Evolutionary conservation across 139 green algal species (phyloP), one percentile per base, ranked within the genome.

Genomic region (Volvox reticuliferus): DNA sequence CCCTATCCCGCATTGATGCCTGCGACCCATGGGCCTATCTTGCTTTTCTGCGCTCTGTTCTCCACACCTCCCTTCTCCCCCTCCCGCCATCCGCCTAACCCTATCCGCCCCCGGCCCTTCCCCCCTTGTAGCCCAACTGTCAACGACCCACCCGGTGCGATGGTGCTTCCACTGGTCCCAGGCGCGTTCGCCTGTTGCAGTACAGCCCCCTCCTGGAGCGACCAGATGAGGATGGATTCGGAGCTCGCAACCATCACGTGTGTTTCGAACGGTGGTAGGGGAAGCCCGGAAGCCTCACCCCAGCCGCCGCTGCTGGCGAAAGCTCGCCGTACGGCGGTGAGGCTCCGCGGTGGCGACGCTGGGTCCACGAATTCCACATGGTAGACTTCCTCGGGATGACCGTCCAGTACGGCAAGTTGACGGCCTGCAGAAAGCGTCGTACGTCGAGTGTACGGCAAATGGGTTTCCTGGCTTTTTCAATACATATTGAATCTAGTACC

Each of bases 301-400:
- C 30, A 32, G n/a, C 61, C 81, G 61, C 61, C 81, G 14, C 30
- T 28, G 19, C 30, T 62, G 33, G 24, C n/a, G 1, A n/a, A 17
- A n/a, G 18, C 32, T 20, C 5, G 62, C 26, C 26, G 68, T 89
- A 85, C 36, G 62, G 75, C 17, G 44, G 36, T 5, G 75, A 13
- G 61, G 22, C 55, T 14, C 21, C 21, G 82, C 33, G 63, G 30
- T 2, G 82, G 82, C 65, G 35, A 6, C 55, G 55, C 71, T n/a
- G 80, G 77, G 68, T 61, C 35, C 33, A 94, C n/a, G 30, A 94
- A 92, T 28, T 95, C 88, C 12, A 91, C 63, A n/a, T 92, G 87
- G 87, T 96, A 96, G 30, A 96, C 93, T 69, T 96, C 94, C 63
- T 95, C 94, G 17, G 94, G 94, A 87, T 96, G 94, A 13, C 92